Evolutionary conservation across 306 rosid species (phyloP), one percentile per base, ranked within the genome.

Genomic region (Hippophae tibetana): DNA sequence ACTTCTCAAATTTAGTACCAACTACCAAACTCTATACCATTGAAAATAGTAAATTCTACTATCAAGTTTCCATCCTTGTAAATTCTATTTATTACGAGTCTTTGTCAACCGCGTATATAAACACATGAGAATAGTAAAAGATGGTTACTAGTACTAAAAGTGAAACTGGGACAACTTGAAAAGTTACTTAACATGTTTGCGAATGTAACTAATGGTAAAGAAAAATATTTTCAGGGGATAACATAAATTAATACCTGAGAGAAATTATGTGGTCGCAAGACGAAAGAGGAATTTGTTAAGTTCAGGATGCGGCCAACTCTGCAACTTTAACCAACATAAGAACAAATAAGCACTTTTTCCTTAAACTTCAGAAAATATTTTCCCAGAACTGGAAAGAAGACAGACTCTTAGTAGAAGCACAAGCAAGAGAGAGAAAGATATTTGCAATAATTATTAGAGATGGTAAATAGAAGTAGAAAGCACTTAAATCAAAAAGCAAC

Each of bases 251-350:
- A 3, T 60, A 83, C 95, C 88, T 74, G 77, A 49, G 69, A 77
- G 64, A 13, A 42, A 70, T 52, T 72, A 10, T 67, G 56, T 57
- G 75, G 64, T 61, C 61, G 72, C 45, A 71, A 50, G 31, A 70
- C 69, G 10, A 50, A 69, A 72, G 47, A 49, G 8, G 75, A 5
- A 54, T 69, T 65, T 40, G 79, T 64, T 59, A 76, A 65, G 57
- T 78, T 85, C 65, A 84, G 73, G 63, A 83, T 11, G 54, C 68
- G 79, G n/a, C 81, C 79, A 44, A 79, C 69, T 77, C 95, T 84
- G 76, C 76, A 68, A 67, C 57, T 18, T 53, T 7, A 44, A 9
- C 10, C 42, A 18, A 43, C 27, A 42, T 51, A 10, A 56, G 13
- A 23, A 11, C 25, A 10, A 31, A 6, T 6, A 7, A 46, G 40